A percentile compares a stretch with the other conserved stretches of the same genome.
phyloP scores from a whole-genome alignment of 208 protist genomes.

The Borovskyia barvae region DNA sequence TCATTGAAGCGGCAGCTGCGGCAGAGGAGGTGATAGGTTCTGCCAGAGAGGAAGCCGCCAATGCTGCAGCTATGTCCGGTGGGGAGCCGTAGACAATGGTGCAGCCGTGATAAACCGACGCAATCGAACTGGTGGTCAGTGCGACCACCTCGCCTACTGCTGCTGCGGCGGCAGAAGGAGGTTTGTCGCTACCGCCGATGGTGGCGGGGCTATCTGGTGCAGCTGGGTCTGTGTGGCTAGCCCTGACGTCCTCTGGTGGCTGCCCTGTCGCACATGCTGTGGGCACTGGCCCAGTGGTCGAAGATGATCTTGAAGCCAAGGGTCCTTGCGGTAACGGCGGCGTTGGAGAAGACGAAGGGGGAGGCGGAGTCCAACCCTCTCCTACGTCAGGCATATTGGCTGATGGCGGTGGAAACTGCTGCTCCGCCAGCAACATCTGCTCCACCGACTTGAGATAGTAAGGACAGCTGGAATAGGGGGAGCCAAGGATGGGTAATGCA shows the following conservation, averaged over 20 bases:
- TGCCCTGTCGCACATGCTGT: too few species aligned
- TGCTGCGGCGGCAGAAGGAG: not conserved
- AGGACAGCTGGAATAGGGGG: conserved; percentile 35
- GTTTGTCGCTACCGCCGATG: not conserved
- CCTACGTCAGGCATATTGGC: conserved; percentile 22
- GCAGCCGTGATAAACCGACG: conserved; percentile 25
- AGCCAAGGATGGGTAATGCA: conserved; percentile 54
- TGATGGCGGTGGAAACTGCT: conserved; percentile 35
- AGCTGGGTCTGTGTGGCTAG: too few species aligned
- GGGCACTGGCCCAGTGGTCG: too few species aligned
- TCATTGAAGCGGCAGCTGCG: too few species aligned
- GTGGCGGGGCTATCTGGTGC: not conserved
- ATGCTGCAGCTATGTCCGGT: too few species aligned
- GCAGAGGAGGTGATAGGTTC: too few species aligned
- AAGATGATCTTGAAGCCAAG: too few species aligned
- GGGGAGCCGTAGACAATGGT: conserved; percentile 21
- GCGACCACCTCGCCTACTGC: not conserved
- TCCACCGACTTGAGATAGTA: conserved; percentile 56
- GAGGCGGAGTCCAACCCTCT: conserved; percentile 10
- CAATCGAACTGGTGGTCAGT: conserved; percentile 21
- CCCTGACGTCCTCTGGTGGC: too few species aligned
- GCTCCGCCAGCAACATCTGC: conserved; percentile 37
- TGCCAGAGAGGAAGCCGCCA: too few species aligned
- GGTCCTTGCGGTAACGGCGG: too few species aligned
- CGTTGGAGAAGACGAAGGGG: too few species aligned